Conservation (phyloP, 306 rosid genomes). For the Aeschynomene evenia region DNA sequence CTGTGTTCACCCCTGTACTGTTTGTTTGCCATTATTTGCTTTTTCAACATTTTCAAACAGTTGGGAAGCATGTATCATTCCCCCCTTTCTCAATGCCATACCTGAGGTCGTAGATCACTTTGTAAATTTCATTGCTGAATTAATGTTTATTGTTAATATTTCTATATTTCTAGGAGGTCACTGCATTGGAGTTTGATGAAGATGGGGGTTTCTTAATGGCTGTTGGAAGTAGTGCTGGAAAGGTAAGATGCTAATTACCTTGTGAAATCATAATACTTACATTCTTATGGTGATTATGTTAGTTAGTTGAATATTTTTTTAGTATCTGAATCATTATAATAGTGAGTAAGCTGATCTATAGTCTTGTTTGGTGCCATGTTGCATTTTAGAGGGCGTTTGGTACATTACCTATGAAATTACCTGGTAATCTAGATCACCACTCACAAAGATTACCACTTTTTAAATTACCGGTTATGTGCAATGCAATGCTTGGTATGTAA, state of each 20-base stretch:
- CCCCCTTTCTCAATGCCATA: conserved; percentile 2
- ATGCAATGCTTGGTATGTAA: too few relatives aligned
- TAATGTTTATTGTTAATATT: conserved; percentile 4
- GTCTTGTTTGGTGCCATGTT: neutral
- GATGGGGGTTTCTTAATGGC: conserved; percentile 82
- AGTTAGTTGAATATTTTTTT: neutral
- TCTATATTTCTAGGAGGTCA: conserved; percentile 73
- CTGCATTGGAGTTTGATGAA: conserved; percentile 79
- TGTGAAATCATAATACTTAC: neutral
- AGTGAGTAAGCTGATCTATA: neutral
- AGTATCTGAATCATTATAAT: neutral
- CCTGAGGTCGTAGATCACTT: conserved; percentile 1
- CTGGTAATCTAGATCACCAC: too few relatives aligned
- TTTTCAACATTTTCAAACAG: conserved; percentile 17
- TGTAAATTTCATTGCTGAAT: neutral
- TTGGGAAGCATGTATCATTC: conserved; percentile 9
- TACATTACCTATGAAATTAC: too few relatives aligned
- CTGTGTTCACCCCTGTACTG: too few relatives aligned
- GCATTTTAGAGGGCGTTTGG: too few relatives aligned
- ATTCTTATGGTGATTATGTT: neutral
- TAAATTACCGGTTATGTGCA: too few relatives aligned
- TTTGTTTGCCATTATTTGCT: neutral
- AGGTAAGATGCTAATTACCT: conserved; percentile 48
- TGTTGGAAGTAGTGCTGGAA: conserved; percentile 92
- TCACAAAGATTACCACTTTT: too few relatives aligned